These are phyloP conservation scores for Boletus sensibilis DNA, from an alignment of 768 basidiomycete genomes.

Conservation along the genomic window DNA sequence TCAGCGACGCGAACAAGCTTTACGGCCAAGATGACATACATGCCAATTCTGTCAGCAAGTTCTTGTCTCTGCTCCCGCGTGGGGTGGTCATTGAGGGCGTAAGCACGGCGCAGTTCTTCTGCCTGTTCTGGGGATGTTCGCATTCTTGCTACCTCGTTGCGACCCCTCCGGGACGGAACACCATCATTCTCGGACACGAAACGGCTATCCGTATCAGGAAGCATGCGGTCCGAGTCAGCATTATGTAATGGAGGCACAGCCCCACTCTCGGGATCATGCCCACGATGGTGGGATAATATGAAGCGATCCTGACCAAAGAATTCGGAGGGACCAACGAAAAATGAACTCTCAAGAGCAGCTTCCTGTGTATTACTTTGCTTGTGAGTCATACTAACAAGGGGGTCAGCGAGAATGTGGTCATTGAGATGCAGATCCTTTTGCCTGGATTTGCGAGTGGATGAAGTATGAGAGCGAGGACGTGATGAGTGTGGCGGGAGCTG, in stretches of 20 bases:
- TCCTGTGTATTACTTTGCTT: conserved; percentile 16
- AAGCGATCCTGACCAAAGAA: conserved; percentile 33
- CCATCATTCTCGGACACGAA: conserved; percentile 50
- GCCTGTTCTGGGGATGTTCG: conserved; percentile 64
- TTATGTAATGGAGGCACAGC: conserved; percentile 30
- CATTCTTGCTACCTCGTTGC: conserved; percentile 43
- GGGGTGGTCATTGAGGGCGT: conserved; percentile 64
- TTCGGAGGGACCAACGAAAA: conserved; percentile 34
- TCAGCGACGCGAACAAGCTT: conserved; percentile 24
- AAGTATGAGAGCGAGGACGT: conserved; percentile 25
- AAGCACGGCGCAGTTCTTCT: conserved; percentile 67
- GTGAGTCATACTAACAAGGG: not conserved
- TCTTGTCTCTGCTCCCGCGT: conserved; percentile 63
- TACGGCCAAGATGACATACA: conserved; percentile 50
- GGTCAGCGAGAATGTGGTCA: conserved; percentile 26
- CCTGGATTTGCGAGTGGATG: conserved; percentile 29
- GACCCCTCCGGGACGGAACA: conserved; percentile 31
- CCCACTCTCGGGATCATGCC: conserved; percentile 25
- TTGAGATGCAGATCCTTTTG: conserved; percentile 35
- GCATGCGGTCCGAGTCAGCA: conserved; percentile 48
- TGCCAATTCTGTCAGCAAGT: conserved; percentile 68
- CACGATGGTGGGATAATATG: conserved; percentile 34
- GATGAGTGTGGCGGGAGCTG: conserved; percentile 22
- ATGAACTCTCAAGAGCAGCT: conserved; percentile 27
- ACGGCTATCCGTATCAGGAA: conserved; percentile 52